phyloP scores from a whole-genome alignment of 1,284 basidiomycete genomes.

The Leccinum fallax region DNA sequence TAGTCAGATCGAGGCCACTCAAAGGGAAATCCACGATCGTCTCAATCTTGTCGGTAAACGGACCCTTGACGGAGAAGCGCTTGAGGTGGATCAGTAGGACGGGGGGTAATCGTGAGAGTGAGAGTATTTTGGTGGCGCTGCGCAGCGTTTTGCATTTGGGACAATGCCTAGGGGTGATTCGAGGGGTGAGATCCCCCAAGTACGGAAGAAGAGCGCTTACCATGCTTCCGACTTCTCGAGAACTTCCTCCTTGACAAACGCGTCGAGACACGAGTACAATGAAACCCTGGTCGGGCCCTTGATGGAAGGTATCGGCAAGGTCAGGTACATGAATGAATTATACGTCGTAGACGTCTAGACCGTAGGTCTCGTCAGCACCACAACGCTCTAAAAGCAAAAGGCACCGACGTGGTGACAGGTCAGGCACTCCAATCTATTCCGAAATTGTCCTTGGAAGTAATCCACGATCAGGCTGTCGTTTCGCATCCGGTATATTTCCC shows the following conservation, averaged over 20 bases:
- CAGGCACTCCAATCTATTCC: slow-evolving; percentile 88
- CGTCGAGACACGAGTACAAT: slow-evolving; percentile 84
- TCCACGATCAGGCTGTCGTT: slow-evolving; percentile 97
- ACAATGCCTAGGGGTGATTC: slow-evolving; percentile 69
- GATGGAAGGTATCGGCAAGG: slow-evolving; percentile 82
- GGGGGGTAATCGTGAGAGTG: slow-evolving; percentile 87
- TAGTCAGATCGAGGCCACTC: slow-evolving; percentile 82
- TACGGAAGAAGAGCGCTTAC: slow-evolving; percentile 48
- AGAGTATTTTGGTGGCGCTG: slow-evolving; percentile 79
- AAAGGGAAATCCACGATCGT: slow-evolving; percentile 90
- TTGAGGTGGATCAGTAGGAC: slow-evolving; percentile 96
- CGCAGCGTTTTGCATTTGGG: slow-evolving; percentile 82
- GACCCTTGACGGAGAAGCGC: slow-evolving; percentile 90
- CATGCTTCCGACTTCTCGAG: slow-evolving; percentile 95
- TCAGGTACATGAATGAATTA: slow-evolving; percentile 96
- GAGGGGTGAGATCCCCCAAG: not conserved
- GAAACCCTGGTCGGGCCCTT: slow-evolving; percentile 67
- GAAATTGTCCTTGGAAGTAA: slow-evolving; percentile 97
- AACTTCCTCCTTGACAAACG: slow-evolving; percentile 89
- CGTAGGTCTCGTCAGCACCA: slow-evolving; percentile 10
- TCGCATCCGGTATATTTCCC: slow-evolving; percentile 87
- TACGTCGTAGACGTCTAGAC: slow-evolving; percentile 94
- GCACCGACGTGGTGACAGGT: slow-evolving; percentile 82
- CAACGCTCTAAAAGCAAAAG: slow-evolving; percentile 2
- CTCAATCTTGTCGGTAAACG: slow-evolving; percentile 95